These are phyloP conservation scores for Dissoconium aciculare DNA, from an alignment of 2,329 filamentous ascomycete genomes.

Conservation along the genomic window DNA sequence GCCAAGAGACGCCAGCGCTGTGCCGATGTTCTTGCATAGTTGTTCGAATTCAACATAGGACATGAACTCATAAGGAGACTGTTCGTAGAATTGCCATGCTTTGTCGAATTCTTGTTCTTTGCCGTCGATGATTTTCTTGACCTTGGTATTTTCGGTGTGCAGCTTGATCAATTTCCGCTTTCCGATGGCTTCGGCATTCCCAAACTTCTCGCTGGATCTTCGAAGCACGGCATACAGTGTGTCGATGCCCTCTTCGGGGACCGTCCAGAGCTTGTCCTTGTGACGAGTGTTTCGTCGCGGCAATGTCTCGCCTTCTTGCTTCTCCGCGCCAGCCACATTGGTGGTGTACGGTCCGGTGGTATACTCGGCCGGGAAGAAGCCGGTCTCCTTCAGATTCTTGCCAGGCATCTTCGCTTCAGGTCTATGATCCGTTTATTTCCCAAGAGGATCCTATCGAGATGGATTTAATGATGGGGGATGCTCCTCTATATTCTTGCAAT, in stretches of 20 bases:
- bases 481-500: too few species aligned
- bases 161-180: constrained; percentile 6
- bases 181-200: constrained; percentile 5
- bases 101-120: constrained; percentile 7
- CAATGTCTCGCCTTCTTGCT: constrained; percentile 7
- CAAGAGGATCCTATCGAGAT: too few species aligned
- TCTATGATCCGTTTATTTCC: too few species aligned
- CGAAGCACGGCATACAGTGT: constrained; percentile 7
- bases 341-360: constrained; percentile 5
- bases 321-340: constrained; percentile 4
- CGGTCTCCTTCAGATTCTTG: constrained; percentile 1
- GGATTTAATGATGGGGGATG: too few species aligned
- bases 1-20: constrained; percentile 6
- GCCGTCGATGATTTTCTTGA: constrained; percentile 8
- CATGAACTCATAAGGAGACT: constrained; percentile 5
- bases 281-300: constrained; percentile 4
- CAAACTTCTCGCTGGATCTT: constrained; percentile 3
- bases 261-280: constrained; percentile 5
- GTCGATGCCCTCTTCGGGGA: constrained; percentile 3
- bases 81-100: constrained; percentile 7
- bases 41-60: constrained; percentile 7
- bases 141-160: constrained; percentile 7
- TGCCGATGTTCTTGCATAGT: constrained; percentile 2
- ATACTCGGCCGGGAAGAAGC: constrained; percentile 1
- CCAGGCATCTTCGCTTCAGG: not conserved